Evolutionary conservation across 176 grass and related monocot genomes (phyloP).

Genomic region (Oryza meyeriana): DNA sequence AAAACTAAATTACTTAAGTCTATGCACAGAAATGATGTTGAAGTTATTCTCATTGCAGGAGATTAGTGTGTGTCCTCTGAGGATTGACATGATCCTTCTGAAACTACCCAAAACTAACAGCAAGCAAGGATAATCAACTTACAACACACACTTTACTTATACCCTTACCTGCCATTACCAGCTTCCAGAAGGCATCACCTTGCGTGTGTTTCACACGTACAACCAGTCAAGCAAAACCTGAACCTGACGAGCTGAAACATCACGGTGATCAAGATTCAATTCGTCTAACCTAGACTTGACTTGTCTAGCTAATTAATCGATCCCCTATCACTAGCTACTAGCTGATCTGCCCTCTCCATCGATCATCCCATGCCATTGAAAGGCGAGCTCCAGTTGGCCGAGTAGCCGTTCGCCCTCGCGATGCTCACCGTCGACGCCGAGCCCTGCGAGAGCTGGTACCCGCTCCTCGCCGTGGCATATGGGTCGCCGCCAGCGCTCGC

Average conservation of each 20-base stretch:
- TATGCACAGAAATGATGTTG: background rate
- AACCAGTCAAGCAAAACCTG: constrained; percentile 22
- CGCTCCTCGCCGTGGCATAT: constrained; percentile 37
- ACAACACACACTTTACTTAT: constrained; percentile 32
- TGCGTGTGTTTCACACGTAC: constrained; percentile 8
- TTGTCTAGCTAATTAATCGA: constrained; percentile 28
- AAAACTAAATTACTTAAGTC: background rate
- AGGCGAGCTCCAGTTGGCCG: constrained; percentile 44
- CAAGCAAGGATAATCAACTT: constrained; percentile 37
- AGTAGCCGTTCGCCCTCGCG: constrained; percentile 47
- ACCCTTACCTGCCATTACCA: constrained; percentile 52
- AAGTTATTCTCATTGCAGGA: constrained; percentile 29
- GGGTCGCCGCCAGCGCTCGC: constrained; percentile 20
- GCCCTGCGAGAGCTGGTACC: constrained; percentile 63
- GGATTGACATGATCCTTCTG: constrained; percentile 33
- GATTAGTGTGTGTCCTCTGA: constrained; percentile 14
- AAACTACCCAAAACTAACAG: constrained; percentile 66
- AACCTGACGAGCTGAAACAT: background rate
- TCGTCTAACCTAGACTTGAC: constrained; percentile 29
- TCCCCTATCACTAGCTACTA: constrained; percentile 30
- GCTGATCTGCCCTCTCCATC: constrained; percentile 8
- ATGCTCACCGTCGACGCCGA: constrained; percentile 46
- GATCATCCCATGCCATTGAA: constrained; percentile 52
- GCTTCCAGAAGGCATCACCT: constrained; percentile 41
- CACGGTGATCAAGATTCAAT: constrained; percentile 17